phyloP scores from a whole-genome alignment of 2,329 filamentous ascomycete species.

The Sarocladiaceae sp. region DNA sequence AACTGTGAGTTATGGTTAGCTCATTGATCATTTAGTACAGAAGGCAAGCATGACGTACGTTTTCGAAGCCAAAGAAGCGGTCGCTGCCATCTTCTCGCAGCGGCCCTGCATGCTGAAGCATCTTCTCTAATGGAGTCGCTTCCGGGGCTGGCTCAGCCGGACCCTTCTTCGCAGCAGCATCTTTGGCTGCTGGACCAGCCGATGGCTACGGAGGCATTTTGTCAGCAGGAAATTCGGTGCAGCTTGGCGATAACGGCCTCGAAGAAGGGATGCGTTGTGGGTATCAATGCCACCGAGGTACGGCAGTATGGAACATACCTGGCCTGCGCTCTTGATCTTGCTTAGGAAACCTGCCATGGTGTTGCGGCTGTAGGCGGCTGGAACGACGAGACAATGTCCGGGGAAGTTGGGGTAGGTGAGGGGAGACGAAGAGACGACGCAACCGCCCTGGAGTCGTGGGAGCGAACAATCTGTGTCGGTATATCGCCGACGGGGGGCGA shows the following conservation, averaged over 20 bases:
- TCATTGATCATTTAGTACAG: not conserved
- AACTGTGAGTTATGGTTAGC: constrained; percentile 53
- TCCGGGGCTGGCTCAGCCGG: constrained; percentile 57
- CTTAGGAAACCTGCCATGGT: constrained; percentile 55
- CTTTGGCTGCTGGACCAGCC: constrained; percentile 38
- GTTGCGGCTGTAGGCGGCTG: constrained; percentile 12
- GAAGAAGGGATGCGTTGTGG: not conserved
- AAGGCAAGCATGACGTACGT: constrained; percentile 57
- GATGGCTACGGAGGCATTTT: constrained; percentile 34
- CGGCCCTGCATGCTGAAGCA: constrained; percentile 77
- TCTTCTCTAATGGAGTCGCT: constrained; percentile 62
- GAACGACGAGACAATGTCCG: constrained; percentile 9
- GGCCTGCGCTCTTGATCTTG: constrained; percentile 52
- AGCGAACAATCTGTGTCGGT: not conserved
- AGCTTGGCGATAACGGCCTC: not conserved
- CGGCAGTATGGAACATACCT: constrained; percentile 38
- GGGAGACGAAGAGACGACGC: not conserved
- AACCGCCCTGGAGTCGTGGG: not conserved
- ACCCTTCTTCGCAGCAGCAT: constrained; percentile 48
- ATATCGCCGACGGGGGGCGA: constrained; percentile 2
- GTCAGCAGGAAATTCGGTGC: constrained; percentile 22
- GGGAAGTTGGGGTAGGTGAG: constrained; percentile 10
- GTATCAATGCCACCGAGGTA: not conserved
- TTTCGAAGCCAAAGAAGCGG: constrained; percentile 98
- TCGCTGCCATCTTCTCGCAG: constrained; percentile 85